Evolutionary conservation across 352 stramenopile genomes (phyloP).

Genomic region (Phytophthora sp.): DNA sequence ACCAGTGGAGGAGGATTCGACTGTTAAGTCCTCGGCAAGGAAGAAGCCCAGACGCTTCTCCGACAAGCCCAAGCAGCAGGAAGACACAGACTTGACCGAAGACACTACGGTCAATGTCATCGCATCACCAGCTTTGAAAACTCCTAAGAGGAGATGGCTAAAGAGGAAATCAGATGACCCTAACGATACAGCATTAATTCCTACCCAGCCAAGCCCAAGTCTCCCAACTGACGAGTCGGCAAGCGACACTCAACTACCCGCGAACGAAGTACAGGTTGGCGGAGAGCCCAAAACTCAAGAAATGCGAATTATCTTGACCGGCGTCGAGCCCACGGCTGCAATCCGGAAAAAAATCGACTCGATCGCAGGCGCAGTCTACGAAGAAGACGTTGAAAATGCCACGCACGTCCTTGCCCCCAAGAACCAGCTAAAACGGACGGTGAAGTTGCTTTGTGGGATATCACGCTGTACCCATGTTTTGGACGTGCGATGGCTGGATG

Average conservation of each 20-base stretch:
- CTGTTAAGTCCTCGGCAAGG: background rate
- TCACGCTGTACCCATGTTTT: conserved; percentile 60
- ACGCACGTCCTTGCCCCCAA: conserved; percentile 56
- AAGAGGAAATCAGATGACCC: conserved; percentile 45
- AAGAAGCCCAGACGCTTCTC: conserved; percentile 18
- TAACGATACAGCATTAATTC: conserved; percentile 18
- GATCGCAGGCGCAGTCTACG: conserved; percentile 48
- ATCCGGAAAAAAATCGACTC: conserved; percentile 53
- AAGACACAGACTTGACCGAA: background rate
- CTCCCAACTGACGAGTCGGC: conserved; percentile 29
- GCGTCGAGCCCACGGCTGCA: conserved; percentile 44
- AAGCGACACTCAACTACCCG: conserved; percentile 24
- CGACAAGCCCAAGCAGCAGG: conserved; percentile 1
- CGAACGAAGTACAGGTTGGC: conserved; percentile 17
- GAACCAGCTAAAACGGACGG: conserved; percentile 58
- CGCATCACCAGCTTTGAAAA: conserved; percentile 32
- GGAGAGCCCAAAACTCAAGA: conserved; percentile 13
- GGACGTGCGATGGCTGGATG: conserved; percentile 58
- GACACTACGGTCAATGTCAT: background rate
- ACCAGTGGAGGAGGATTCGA: conserved; percentile 8
- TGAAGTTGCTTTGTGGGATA: conserved; percentile 69
- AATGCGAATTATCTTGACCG: conserved; percentile 56
- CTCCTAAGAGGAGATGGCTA: conserved; percentile 42
- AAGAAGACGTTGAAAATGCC: conserved; percentile 49
- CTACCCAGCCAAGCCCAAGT: conserved; percentile 24